These are phyloP conservation scores for Lasiosphaeris hirsuta DNA, from an alignment of 495 filamentous ascomycete genomes.

Conservation along the genomic window DNA sequence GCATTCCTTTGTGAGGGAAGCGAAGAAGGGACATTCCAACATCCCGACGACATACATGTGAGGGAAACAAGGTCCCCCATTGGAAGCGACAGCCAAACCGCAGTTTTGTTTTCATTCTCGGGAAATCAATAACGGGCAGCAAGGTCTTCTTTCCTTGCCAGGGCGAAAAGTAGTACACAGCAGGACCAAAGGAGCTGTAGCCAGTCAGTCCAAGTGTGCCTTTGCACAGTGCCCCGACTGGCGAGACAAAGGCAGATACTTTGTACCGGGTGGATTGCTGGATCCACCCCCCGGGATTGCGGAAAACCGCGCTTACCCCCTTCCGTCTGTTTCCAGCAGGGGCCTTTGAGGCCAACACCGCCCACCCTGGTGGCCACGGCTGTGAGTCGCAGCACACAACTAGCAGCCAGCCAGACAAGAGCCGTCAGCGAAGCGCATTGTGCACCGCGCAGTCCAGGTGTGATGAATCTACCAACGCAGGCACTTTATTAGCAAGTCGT, in stretches of 20 bases:
- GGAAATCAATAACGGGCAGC: too few species aligned
- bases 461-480: slow-evolving; percentile 3
- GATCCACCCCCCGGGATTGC: slow-evolving; percentile 8
- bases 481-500: slow-evolving; percentile 22
- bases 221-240: slow-evolving; percentile 6
- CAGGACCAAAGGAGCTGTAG: neutral
- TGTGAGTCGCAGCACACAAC: neutral
- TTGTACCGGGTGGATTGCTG: neutral
- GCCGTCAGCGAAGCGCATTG: slow-evolving; percentile 1
- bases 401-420: slow-evolving; percentile 1
- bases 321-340: slow-evolving; percentile 1
- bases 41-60: too few species aligned
- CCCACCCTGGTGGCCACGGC: neutral
- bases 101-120: too few species aligned
- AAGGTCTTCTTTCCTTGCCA: neutral
- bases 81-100: too few species aligned
- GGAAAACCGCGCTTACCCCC: slow-evolving; percentile 4
- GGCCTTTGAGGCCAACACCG: neutral
- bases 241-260: neutral
- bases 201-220: slow-evolving; percentile 5
- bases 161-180: neutral
- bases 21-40: neutral
- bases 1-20: slow-evolving; percentile 7
- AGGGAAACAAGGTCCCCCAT: too few species aligned
- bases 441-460: neutral